phyloP scores from a whole-genome alignment of 2,329 filamentous ascomycete genomes.

The Epichloe hybrida region DNA sequence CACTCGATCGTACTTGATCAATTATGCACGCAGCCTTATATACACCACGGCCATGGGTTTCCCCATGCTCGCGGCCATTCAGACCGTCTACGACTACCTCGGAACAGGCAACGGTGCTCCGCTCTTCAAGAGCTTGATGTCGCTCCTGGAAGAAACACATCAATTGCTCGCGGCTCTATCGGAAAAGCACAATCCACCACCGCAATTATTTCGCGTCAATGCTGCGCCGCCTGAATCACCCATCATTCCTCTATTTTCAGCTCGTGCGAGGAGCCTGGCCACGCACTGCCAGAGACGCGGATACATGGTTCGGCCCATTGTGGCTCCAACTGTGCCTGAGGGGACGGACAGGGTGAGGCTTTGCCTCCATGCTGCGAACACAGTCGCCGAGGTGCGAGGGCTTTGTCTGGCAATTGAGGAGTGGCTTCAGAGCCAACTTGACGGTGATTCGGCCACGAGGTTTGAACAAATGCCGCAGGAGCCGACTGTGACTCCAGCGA shows the following conservation, averaged over 20 bases:
- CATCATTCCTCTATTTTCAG: slow-evolving; percentile 50
- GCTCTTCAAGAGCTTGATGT: slow-evolving; percentile 19
- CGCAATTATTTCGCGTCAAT: slow-evolving; percentile 22
- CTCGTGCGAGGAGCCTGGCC: slow-evolving; percentile 43
- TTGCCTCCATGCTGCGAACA: slow-evolving; percentile 57
- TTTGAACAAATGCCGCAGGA: not conserved
- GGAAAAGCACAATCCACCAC: slow-evolving; percentile 4
- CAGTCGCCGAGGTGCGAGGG: slow-evolving; percentile 38
- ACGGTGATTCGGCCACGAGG: not conserved
- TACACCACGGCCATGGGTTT: slow-evolving; percentile 60
- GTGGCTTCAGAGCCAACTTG: slow-evolving; percentile 26
- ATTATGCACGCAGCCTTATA: slow-evolving; percentile 62
- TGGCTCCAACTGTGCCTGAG: slow-evolving; percentile 52
- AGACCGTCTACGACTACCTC: slow-evolving; percentile 44
- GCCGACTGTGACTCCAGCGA: not conserved
- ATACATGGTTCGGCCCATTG: slow-evolving; percentile 50
- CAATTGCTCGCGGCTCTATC: slow-evolving; percentile 28
- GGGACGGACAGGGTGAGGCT: slow-evolving; percentile 52
- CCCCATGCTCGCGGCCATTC: slow-evolving; percentile 44
- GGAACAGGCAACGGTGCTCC: slow-evolving; percentile 31
- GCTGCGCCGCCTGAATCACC: slow-evolving; percentile 36
- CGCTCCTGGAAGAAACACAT: slow-evolving; percentile 26
- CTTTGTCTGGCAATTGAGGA: slow-evolving; percentile 32
- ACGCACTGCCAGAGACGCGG: slow-evolving; percentile 43
- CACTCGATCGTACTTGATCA: slow-evolving; percentile 53